Percentiles rank a stretch among this genome's conserved stretches.
These are phyloP conservation scores for Auricularia sp. DNA, from an alignment of 768 basidiomycete genomes.

Conservation along the genomic window DNA sequence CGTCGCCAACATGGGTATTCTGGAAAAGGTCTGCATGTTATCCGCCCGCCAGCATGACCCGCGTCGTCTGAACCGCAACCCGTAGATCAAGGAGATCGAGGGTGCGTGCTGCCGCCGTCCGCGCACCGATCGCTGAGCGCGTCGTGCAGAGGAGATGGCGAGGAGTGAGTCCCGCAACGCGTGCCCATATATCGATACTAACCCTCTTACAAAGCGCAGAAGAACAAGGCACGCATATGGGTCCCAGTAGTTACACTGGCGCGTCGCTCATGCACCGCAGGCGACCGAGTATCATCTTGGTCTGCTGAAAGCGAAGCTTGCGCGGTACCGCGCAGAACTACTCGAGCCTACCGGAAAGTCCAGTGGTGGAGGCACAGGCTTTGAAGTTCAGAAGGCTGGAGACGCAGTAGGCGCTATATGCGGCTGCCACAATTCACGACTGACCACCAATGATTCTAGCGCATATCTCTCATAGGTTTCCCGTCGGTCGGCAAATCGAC, in stretches of 20 bases:
- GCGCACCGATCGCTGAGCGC: neutral
- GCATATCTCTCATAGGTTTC: conserved; percentile 89
- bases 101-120: conserved; percentile 38
- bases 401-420: conserved; percentile 16
- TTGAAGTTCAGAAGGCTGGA: conserved; percentile 80
- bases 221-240: conserved; percentile 66
- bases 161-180: conserved; percentile 52
- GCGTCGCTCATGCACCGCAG: conserved; percentile 26
- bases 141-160: conserved; percentile 82
- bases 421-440: neutral
- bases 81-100: conserved; percentile 90
- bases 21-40: conserved; percentile 60
- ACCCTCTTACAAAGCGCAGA: conserved; percentile 55
- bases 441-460: conserved; percentile 7
- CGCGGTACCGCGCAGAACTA: conserved; percentile 88
- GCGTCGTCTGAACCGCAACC: conserved; percentile 2
- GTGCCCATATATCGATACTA: neutral
- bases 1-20: conserved; percentile 61
- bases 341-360: conserved; percentile 86
- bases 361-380: conserved; percentile 69
- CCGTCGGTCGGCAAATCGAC: conserved; percentile 96
- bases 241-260: conserved; percentile 4
- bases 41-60: conserved; percentile 9
- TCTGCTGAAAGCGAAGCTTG: conserved; percentile 87
- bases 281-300: conserved; percentile 90